Base-by-base conservation (phyloP, 768 basidiomycete genomes). In the Galerina marginata region DNA sequence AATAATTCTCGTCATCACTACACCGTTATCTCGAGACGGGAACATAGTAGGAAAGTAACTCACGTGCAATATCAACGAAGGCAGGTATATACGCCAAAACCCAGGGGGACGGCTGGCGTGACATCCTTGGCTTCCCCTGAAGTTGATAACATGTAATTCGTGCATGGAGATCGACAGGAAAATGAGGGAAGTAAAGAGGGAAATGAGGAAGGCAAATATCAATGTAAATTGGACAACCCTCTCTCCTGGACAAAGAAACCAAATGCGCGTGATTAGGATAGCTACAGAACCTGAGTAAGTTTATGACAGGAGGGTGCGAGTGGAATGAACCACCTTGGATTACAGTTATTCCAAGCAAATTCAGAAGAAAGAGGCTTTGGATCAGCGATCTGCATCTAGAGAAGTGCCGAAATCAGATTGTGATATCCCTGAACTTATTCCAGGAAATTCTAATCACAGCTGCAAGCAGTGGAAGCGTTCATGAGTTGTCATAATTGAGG, bases 231-330 rank as follows among this genome's bases (percentile, higher is more conserved):
- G 74, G 36, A 77, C 61, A 9, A 37, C 5, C 33, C 56, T 68
- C 48, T 70, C 72, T 33, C 69, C 68, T 5, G 75, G 71, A 58
- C 79, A 80, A 45, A 80, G 72, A 62, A 77, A 78, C 78, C 78
- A 81, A 26, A 78, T 73, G 29, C 80, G 74, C 40, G 74, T 65
- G 36, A 76, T 72, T 14, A 80, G 72, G 43, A 79, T 78, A 20
- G 73, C 79, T 81, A 46, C 50, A 58, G 46, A 20, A 33, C 16
- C 39, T 37, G 10, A 14, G 2, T 9, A 33, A 45, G 20, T 14
- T n/a, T 4, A 11, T 38, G 39, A 33, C 15, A n/a, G 10, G 4
- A 46, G 15, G 25, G 36, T 23, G 43, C 10, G 20, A 16, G 9
- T 20, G 14, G n/a, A 15, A 15, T 6, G 14, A 38, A 39, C 45